Evolutionary conservation across 139 green algal genomes (phyloP).

Genomic region (Picochlorum sp.): DNA sequence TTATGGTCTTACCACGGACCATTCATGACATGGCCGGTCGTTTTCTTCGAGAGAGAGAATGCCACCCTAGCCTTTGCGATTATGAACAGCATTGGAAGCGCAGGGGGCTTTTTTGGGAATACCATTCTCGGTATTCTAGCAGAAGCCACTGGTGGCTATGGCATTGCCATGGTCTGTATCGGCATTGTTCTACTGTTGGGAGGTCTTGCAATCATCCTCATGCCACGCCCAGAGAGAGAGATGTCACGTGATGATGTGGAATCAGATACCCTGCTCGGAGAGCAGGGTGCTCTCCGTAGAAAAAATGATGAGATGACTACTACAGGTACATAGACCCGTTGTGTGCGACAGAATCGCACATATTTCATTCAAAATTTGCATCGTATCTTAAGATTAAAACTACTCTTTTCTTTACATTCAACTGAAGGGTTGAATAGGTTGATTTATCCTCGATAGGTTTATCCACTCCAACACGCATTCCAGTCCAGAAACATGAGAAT

Average conservation of each 20-base stretch:
- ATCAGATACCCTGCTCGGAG: neutral
- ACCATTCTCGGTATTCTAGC: conserved; percentile 20
- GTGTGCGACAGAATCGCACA: too few relatives aligned
- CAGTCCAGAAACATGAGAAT: too few relatives aligned
- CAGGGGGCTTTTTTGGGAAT: conserved; percentile 31
- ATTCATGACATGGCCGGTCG: conserved; percentile 35
- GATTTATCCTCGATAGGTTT: too few relatives aligned
- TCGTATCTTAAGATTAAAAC: too few relatives aligned
- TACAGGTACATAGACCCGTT: neutral
- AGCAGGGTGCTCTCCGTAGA: neutral
- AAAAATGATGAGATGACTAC: neutral
- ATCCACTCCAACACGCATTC: too few relatives aligned
- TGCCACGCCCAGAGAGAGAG: conserved; percentile 7
- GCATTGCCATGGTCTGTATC: conserved; percentile 16
- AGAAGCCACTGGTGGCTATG: conserved; percentile 12
- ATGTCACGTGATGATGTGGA: neutral
- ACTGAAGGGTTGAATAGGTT: too few relatives aligned
- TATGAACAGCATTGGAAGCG: conserved; percentile 29
- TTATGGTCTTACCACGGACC: conserved; percentile 28
- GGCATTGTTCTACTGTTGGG: conserved; percentile 10
- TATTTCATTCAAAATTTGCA: too few relatives aligned
- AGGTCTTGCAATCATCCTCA: conserved; percentile 19
- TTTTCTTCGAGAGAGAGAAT: conserved; percentile 29
- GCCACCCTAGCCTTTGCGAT: conserved; percentile 22
- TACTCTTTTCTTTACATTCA: too few relatives aligned